A percentile compares a stretch with the other conserved stretches of the same genome.
Evolutionary conservation across 805 yeast species (phyloP).

Genomic region (Candida koratica): DNA sequence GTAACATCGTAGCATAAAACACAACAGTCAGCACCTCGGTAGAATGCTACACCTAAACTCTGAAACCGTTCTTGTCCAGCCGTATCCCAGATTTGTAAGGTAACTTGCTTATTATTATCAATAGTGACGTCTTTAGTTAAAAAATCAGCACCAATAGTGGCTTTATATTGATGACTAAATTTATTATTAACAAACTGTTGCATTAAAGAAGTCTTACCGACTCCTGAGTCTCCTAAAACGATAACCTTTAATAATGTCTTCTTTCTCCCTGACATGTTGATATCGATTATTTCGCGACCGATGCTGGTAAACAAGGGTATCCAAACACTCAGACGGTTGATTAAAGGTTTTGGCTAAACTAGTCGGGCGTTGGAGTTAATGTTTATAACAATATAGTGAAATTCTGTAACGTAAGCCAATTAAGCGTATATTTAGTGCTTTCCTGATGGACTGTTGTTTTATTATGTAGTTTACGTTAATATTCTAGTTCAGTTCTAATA

Average conservation of each 20-base stretch:
- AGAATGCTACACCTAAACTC: slow-evolving; percentile 93
- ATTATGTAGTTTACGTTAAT: too few relatives aligned
- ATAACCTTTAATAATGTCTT: slow-evolving; percentile 80
- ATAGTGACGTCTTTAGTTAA: slow-evolving; percentile 83
- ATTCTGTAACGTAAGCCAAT: too few relatives aligned
- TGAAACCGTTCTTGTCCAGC: slow-evolving; percentile 99
- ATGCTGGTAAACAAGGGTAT: too few relatives aligned
- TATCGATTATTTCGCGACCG: slow-evolving; percentile 4
- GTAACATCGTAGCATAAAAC: slow-evolving; percentile 95
- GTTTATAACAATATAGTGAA: too few relatives aligned
- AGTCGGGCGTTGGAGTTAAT: too few relatives aligned
- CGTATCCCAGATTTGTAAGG: slow-evolving; percentile 94
- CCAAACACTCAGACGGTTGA: too few relatives aligned
- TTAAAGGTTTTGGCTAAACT: too few relatives aligned
- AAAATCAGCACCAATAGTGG: slow-evolving; percentile 97
- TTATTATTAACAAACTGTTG: slow-evolving; percentile 95
- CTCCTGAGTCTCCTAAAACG: slow-evolving; percentile 95
- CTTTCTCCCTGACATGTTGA: slow-evolving; percentile 57
- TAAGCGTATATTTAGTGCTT: too few relatives aligned
- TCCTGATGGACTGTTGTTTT: too few relatives aligned
- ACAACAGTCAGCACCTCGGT: slow-evolving; percentile 97
- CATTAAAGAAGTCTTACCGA: slow-evolving; percentile 95
- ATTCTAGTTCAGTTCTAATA: too few relatives aligned
- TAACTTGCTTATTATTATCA: slow-evolving; percentile 72
- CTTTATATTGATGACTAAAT: slow-evolving; percentile 93